These are phyloP conservation scores for Spergularia marina DNA, from an alignment of 148 eudicot species.

Conservation along the genomic window DNA sequence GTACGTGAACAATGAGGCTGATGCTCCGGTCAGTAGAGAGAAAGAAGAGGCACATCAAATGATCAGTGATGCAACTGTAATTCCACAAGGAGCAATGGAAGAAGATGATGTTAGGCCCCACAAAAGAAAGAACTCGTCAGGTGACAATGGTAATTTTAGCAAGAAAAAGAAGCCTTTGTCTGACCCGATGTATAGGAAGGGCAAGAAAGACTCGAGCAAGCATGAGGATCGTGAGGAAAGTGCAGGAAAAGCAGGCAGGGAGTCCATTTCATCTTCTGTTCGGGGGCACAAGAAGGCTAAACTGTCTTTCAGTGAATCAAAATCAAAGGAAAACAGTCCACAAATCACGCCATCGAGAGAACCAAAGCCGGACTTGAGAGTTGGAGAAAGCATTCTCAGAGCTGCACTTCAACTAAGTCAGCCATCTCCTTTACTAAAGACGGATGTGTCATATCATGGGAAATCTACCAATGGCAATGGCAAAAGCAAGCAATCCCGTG, in stretches of 20 bases:
- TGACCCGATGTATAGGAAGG: conserved; percentile 30
- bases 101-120: conserved; percentile 29
- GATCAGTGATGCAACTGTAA: conserved; percentile 22
- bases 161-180: conserved; percentile 37
- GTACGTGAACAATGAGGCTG: conserved; percentile 36
- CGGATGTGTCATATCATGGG: conserved; percentile 12
- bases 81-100: conserved; percentile 23
- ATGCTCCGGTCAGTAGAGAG: conserved; percentile 9
- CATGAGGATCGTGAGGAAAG: conserved; percentile 22
- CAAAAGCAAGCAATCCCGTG: conserved; percentile 26
- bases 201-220: conserved; percentile 18
- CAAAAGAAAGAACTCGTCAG: conserved; percentile 38
- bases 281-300: conserved; percentile 33
- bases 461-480: conserved; percentile 22
- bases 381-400: conserved; percentile 51
- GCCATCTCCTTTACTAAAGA: conserved; percentile 34
- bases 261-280: conserved; percentile 22
- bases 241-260: conserved; percentile 19
- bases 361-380: conserved; percentile 26
- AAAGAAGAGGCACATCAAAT: conserved; percentile 21
- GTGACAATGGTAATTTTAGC: conserved; percentile 20
- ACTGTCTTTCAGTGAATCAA: conserved; percentile 18
- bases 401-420: conserved; percentile 37
- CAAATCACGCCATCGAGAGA: conserved; percentile 12
- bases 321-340: conserved; percentile 19